These are phyloP conservation scores for Colletotrichum orbiculare DNA, from an alignment of 2,329 filamentous ascomycete genomes.

Conservation along the genomic window DNA sequence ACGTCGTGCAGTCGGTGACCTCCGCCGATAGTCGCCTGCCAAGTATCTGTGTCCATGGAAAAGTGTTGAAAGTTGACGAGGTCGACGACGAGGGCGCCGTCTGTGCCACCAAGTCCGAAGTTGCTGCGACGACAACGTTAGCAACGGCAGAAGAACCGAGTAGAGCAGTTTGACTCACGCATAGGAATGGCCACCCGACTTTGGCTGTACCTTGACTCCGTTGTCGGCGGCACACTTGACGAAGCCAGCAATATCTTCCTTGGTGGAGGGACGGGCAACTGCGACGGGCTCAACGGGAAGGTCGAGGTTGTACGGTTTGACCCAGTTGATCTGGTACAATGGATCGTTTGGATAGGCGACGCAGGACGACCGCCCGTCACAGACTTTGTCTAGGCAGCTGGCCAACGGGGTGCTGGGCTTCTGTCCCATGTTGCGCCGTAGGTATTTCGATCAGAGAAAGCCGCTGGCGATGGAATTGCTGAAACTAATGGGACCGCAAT, in stretches of 20 bases:
- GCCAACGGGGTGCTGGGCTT: constrained; percentile 52
- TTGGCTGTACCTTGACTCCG: constrained; percentile 67
- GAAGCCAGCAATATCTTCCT: constrained; percentile 65
- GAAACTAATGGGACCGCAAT: no score
- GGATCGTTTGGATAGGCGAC: constrained; percentile 57
- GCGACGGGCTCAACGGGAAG: constrained; percentile 62
- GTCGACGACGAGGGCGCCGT: constrained; percentile 65
- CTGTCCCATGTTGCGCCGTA: constrained; percentile 53
- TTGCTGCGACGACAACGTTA: constrained; percentile 43
- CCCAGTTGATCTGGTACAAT: constrained; percentile 61
- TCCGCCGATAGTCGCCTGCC: constrained; percentile 65
- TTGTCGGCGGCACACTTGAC: constrained; percentile 66
- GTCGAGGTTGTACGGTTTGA: constrained; percentile 64
- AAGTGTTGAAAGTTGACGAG: constrained; percentile 64
- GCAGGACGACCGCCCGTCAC: constrained; percentile 56
- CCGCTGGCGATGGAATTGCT: not conserved
- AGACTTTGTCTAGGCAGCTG: constrained; percentile 59
- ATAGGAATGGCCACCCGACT: constrained; percentile 74
- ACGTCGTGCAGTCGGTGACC: constrained; percentile 65
- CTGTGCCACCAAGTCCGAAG: constrained; percentile 59
- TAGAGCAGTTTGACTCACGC: constrained; percentile 52
- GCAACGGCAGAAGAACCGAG: not conserved
- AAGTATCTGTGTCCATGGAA: constrained; percentile 61
- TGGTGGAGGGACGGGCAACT: constrained; percentile 64
- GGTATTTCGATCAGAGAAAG: not conserved